Conservation (phyloP, 164 flowering plant species). For the Vitis rupestris region DNA sequence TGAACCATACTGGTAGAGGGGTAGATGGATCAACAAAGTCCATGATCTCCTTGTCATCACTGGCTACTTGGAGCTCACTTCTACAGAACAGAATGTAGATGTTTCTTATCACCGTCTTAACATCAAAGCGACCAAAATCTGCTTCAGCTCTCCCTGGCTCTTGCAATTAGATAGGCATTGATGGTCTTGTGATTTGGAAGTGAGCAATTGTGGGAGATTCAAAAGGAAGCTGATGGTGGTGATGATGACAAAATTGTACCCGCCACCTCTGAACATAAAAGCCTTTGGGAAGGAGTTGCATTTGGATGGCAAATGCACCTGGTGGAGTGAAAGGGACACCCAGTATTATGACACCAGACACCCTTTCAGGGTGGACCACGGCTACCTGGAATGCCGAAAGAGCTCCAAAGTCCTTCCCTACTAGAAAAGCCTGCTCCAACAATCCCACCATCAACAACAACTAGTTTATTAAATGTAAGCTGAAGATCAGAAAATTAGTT, state of each 20-base stretch:
- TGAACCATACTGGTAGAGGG: slow-evolving; percentile 23
- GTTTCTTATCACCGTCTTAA: slow-evolving; percentile 19
- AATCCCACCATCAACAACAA: neutral
- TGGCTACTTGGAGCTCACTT: slow-evolving; percentile 23
- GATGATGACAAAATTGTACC: slow-evolving; percentile 4
- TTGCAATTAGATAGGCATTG: neutral
- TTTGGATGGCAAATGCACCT: neutral
- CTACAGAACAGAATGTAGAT: slow-evolving; percentile 29
- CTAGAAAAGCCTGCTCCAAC: slow-evolving; percentile 21
- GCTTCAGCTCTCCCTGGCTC: slow-evolving; percentile 28
- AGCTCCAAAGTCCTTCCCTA: slow-evolving; percentile 47
- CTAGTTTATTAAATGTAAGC: too few relatives aligned
- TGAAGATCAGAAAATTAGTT: too few relatives aligned
- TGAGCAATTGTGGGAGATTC: neutral
- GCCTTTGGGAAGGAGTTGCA: slow-evolving; percentile 18
- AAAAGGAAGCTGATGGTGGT: neutral
- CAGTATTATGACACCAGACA: slow-evolving; percentile 21
- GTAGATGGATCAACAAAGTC: slow-evolving; percentile 20
- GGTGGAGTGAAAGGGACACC: slow-evolving; percentile 21
- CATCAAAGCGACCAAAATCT: slow-evolving; percentile 22
- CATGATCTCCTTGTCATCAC: slow-evolving; percentile 19
- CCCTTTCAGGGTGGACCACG: slow-evolving; percentile 28
- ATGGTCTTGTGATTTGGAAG: neutral
- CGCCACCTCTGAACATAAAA: slow-evolving; percentile 25
- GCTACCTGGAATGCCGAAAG: slow-evolving; percentile 18